These are phyloP conservation scores for Suhomyces emberorum DNA, from an alignment of 805 yeast species.

Conservation along the genomic window DNA sequence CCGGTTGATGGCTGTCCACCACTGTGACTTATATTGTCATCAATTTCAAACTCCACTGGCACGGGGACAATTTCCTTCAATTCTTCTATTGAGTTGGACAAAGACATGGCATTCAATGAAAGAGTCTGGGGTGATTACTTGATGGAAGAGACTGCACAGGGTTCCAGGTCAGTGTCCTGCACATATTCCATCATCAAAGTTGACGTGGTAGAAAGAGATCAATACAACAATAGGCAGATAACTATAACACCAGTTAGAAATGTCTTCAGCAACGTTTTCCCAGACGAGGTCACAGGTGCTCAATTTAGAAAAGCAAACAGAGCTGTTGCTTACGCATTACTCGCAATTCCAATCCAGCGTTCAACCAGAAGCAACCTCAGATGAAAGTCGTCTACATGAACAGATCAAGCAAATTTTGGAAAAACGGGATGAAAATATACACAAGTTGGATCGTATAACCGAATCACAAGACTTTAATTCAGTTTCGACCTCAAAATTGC, in stretches of 20 bases:
- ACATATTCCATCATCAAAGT: neutral
- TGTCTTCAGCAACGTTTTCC: slow-evolving; percentile 49
- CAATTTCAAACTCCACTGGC: slow-evolving; percentile 1
- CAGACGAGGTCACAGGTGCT: slow-evolving; percentile 69
- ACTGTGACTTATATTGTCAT: too few species aligned
- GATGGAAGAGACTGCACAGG: neutral
- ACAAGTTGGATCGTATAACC: slow-evolving; percentile 48
- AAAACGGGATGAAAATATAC: slow-evolving; percentile 51
- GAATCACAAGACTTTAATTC: slow-evolving; percentile 47
- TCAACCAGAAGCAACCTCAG: slow-evolving; percentile 19
- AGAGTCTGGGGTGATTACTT: neutral
- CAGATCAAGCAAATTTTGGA: slow-evolving; percentile 24
- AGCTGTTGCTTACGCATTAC: slow-evolving; percentile 44
- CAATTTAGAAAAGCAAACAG: slow-evolving; percentile 70
- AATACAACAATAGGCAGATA: too few species aligned
- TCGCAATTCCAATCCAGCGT: slow-evolving; percentile 19
- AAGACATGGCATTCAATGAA: slow-evolving; percentile 1
- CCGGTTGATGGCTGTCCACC: neutral
- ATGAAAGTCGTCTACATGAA: slow-evolving; percentile 21
- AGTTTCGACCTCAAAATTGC: slow-evolving; percentile 68
- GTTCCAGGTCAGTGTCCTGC: neutral
- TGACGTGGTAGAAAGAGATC: neutral
- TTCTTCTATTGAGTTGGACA: neutral
- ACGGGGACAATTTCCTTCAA: slow-evolving; percentile 1
- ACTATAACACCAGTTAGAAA: too few species aligned